Conservation (phyloP, 148 eudicot species). For the Silene uniflora region DNA sequence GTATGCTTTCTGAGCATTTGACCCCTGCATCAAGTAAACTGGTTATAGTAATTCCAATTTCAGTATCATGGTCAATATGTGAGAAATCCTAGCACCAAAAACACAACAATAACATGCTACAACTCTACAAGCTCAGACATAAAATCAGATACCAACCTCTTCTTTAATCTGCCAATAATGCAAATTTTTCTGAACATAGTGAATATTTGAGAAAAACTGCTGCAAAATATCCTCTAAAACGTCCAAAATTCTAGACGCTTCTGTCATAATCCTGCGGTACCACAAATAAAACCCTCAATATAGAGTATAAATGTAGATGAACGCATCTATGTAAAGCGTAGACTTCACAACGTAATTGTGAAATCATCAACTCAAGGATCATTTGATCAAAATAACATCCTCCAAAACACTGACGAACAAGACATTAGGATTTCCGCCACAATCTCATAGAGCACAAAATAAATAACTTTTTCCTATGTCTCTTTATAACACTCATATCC, state of each 20-base stretch:
- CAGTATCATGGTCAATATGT: not conserved
- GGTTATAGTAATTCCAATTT: not conserved
- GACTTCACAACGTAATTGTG: not conserved
- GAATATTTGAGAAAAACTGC: conserved; percentile 47
- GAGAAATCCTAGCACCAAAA: not conserved
- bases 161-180: no score
- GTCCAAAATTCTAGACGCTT: conserved; percentile 55
- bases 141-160: no score
- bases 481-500: no score
- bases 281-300: not conserved
- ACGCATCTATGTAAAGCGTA: not conserved
- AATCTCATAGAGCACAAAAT: not conserved
- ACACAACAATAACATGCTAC: not conserved
- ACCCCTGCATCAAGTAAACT: no score
- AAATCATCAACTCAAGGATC: not conserved
- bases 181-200: no score
- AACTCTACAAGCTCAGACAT: not conserved
- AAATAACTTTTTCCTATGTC: no score
- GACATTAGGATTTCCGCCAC: not conserved
- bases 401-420: not conserved
- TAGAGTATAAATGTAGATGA: not conserved
- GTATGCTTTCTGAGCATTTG: conserved; percentile 59
- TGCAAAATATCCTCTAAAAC: conserved; percentile 81
- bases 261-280: conserved; percentile 50
- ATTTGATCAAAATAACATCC: not conserved